Base-by-base conservation (phyloP, 352 stramenopile genomes). In the Globisporangium echinulatum region DNA sequence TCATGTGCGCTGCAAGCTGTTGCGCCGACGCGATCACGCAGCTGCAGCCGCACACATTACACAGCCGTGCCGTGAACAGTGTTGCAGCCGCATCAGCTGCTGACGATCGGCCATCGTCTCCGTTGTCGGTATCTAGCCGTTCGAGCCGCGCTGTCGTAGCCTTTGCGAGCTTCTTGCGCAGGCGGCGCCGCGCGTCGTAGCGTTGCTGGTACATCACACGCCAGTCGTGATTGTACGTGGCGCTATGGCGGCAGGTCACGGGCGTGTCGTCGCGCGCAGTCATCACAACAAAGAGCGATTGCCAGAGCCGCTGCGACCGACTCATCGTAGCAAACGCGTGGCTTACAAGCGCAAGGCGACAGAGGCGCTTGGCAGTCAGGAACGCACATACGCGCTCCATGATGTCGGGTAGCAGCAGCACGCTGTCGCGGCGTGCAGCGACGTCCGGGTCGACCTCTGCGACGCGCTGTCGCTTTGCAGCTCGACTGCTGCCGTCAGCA, bases 301-400 rank as follows among this genome's bases (percentile, higher is more conserved):
- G 61, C 78, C 78, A 90, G 0, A 88, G 56, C 0, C 67, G 63
- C 2, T 67, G 52, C 1, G 62, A 68, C 3, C 52, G 63, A 42
- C 71, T 75, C 15, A 88, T 54, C 8, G 69, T 49, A 1, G 70
- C 70, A 63, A 88, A 85, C 0, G 52, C 61, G 4, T 63, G 67
- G 53, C 76, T 86, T 11, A 90, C 78, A 4, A 84, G 62, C 4
- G 78, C 67, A 13, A 90, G 69, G 9, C 80, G 76, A 56, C 70
- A 79, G 15, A 90, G 75, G 3, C 80, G 72, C 68, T 88, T 90
- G 10, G 78, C 76, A 44, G 70, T 90, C 75, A 90, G 82, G 51
- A 77, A 88, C 1, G 80, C 86, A 37, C 71, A 88, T 38, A 90
- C 75, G 1, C 64, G 67, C 59, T 88, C 78, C 78, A 88, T 87